Evolutionary conservation across 1,284 basidiomycete species (phyloP).

Genomic region (Pascua sp.): DNA sequence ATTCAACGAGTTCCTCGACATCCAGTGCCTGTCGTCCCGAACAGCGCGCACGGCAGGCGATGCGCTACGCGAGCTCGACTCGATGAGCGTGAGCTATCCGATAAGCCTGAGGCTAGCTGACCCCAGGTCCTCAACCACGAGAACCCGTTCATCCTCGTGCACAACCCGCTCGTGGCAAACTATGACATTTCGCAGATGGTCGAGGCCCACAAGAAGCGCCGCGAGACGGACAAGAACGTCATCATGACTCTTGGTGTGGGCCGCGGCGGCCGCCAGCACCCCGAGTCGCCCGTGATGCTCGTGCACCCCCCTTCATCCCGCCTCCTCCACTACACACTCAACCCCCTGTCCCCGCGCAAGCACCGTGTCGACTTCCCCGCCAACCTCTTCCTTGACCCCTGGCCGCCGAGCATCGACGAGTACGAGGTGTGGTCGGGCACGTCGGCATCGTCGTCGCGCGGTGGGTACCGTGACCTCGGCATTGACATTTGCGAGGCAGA

Average conservation of each 20-base stretch:
- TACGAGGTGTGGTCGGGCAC: conserved; percentile 83
- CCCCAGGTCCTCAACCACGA: conserved; percentile 80
- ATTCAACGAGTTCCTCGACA: conserved; percentile 62
- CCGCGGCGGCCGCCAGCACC: conserved; percentile 46
- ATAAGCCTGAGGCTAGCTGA: neutral
- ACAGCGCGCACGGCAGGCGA: conserved; percentile 90
- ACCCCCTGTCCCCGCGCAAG: conserved; percentile 40
- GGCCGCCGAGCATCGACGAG: conserved; percentile 49
- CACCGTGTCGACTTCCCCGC: conserved; percentile 44
- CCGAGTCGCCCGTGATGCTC: conserved; percentile 50
- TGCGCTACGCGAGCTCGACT: conserved; percentile 94
- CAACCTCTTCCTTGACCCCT: conserved; percentile 55
- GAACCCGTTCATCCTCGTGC: conserved; percentile 76
- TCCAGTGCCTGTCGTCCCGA: conserved; percentile 80
- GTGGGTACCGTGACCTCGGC: conserved; percentile 49
- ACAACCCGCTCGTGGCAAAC: conserved; percentile 91
- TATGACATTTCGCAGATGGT: conserved; percentile 86
- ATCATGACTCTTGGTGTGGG: conserved; percentile 92
- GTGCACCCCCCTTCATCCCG: conserved; percentile 46
- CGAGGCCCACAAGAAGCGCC: conserved; percentile 78
- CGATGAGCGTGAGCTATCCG: conserved; percentile 54
- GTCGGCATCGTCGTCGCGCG: conserved; percentile 22
- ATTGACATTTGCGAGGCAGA: conserved; percentile 55
- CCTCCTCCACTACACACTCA: conserved; percentile 44
- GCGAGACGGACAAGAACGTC: conserved; percentile 81